A percentile compares a stretch with the other conserved stretches of the same genome.
These are phyloP conservation scores for Globisporangium orthogonon DNA, from an alignment of 352 stramenopile genomes.

Conservation along the genomic window DNA sequence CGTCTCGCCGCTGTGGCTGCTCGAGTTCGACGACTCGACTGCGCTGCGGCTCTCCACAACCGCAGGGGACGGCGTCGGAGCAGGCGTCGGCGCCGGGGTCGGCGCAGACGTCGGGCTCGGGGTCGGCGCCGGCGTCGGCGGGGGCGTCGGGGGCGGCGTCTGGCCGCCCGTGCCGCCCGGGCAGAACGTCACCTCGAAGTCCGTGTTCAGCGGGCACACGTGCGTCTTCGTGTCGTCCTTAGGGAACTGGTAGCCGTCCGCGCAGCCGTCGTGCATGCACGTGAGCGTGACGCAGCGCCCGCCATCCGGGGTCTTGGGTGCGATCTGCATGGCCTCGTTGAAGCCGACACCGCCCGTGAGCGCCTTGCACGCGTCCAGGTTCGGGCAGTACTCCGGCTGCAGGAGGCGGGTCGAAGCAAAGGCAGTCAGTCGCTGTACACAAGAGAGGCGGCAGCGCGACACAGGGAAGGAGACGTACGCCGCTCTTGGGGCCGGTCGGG, in stretches of 20 bases:
- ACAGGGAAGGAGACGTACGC: slow-evolving; percentile 26
- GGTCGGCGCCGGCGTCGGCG: slow-evolving; percentile 22
- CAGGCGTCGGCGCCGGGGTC: slow-evolving; percentile 23
- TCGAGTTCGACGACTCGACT: slow-evolving; percentile 11
- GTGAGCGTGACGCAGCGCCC: slow-evolving; percentile 36
- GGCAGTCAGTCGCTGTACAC: not conserved
- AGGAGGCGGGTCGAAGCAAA: not conserved
- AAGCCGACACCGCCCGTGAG: slow-evolving; percentile 55
- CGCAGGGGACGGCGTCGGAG: slow-evolving; percentile 13
- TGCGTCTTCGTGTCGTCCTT: slow-evolving; percentile 69
- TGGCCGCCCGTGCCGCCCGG: slow-evolving; percentile 29
- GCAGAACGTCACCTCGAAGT: slow-evolving; percentile 65
- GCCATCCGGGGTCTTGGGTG: slow-evolving; percentile 25
- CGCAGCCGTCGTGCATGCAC: slow-evolving; percentile 41
- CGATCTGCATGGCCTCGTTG: slow-evolving; percentile 65
- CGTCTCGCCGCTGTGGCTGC: slow-evolving; percentile 11
- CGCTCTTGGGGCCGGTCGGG: slow-evolving; percentile 49
- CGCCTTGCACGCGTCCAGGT: slow-evolving; percentile 46
- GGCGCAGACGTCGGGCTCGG: slow-evolving; percentile 27
- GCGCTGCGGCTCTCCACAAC: slow-evolving; percentile 10
- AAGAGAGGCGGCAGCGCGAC: not conserved
- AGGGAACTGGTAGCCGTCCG: slow-evolving; percentile 61
- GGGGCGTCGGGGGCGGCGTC: slow-evolving; percentile 17
- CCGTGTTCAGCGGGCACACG: slow-evolving; percentile 30
- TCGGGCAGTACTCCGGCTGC: slow-evolving; percentile 51